Conservation (phyloP, 805 yeast species). For the Jamesozyma piceae region DNA sequence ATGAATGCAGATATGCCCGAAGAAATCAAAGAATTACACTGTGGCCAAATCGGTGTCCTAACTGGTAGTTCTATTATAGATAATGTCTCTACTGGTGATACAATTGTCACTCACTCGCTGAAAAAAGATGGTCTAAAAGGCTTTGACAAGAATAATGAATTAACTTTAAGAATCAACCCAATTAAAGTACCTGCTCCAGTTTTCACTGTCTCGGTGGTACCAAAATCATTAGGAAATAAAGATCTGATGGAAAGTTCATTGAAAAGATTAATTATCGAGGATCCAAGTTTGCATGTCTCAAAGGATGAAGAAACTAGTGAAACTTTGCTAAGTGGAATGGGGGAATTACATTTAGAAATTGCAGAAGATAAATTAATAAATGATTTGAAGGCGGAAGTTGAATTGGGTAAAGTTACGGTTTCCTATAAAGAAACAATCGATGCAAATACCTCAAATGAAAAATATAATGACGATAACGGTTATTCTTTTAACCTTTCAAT, state of each 20-base stretch:
- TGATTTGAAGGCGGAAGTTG: conserved; percentile 74
- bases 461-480: conserved; percentile 13
- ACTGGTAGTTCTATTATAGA: conserved; percentile 35
- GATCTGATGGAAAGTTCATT: conserved; percentile 65
- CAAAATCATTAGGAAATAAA: conserved; percentile 72
- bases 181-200: conserved; percentile 88
- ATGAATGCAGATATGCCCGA: conserved; percentile 87
- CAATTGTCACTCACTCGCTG: conserved; percentile 55
- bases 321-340: conserved; percentile 95
- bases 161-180: conserved; percentile 51
- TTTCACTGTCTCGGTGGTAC: conserved; percentile 77
- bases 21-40: conserved; percentile 49
- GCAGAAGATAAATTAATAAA: conserved; percentile 68
- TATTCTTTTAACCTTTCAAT: conserved; percentile 15
- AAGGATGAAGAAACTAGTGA: conserved; percentile 81
- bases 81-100: conserved; percentile 82
- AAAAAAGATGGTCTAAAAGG: conserved; percentile 42
- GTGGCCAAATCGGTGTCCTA: conserved; percentile 84
- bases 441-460: conserved; percentile 5
- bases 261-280: conserved; percentile 63
- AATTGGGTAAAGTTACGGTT: conserved; percentile 75
- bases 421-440: conserved; percentile 71
- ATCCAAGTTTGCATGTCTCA: conserved; percentile 70
- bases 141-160: conserved; percentile 32
- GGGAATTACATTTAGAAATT: conserved; percentile 89